Base-by-base conservation (phyloP, 148 eudicot genomes). In the Linanthus parryae region DNA sequence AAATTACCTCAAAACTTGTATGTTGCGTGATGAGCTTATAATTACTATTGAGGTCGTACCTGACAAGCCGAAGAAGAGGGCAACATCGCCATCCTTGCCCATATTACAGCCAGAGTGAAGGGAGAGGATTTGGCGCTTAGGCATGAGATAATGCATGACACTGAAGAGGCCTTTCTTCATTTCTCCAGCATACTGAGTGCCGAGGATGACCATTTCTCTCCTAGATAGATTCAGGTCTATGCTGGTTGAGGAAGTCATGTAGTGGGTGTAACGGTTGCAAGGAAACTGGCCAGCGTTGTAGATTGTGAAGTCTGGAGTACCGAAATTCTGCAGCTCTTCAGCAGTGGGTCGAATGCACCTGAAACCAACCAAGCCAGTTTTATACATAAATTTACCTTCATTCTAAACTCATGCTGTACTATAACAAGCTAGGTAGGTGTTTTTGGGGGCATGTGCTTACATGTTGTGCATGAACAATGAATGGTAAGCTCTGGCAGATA, bases 401-500 rank as follows among this genome's bases (percentile, higher is more conserved):
- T 22, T 45, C 25, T n/a, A 10, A 42, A 17, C 21, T 5, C 6
- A 42, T 42, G 20, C 2, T 10, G 7, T 10, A 7, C 5, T 18
- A 7, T 42, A 21, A 17, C 3, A 4, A 24, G 16, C 17, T 10
- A 10, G 11, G 7, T 15, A 44, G 14, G 24, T 48, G 7, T 2
- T 8, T 11, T 30, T 58, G 0, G 20, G 8, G 46, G 50, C 35
- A 28, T 47, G 18, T 52, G 48, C 79, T 84, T 70, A 84, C 97
- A 89, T 89, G 79, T 89, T 89, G 76, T 89, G 97, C 94, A 89
- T 89, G 69, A 89, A 89, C 68, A 89, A 66, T 33, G 94, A 89
- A 52, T 89, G 97, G 74, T 89, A 89, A 38, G 97, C 97, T 62
- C 90, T 77, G 28, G 97, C 97, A 31, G 94, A 79, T 15, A 89